Evolutionary conservation across 176 grass and related monocot genomes (phyloP), one percentile per base, ranked within the genome.

Genomic region (Oryza longistaminata): DNA sequence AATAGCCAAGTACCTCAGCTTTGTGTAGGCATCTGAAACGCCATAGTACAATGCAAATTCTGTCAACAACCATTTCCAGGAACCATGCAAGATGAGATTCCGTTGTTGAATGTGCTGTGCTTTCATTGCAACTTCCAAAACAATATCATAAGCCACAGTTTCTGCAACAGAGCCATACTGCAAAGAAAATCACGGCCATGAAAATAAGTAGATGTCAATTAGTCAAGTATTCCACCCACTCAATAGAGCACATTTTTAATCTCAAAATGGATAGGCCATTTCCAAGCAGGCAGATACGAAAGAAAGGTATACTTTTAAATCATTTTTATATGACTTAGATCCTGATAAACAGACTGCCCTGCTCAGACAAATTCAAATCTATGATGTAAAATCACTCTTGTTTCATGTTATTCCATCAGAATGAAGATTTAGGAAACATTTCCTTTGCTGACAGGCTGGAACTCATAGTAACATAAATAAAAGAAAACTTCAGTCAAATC

Each of bases 71-170:
- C 96, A 99, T 82, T 96, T 99, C 96, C 96, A 99, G 66, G 93
- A 64, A 68, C 96, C 93, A 87, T 96, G 86, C 72, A 99, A 81
- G 25, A 96, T 19, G 15, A 99, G 81, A 60, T 92, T 99, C 58
- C 93, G 83, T 88, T 99, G 92, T 64, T 88, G 91, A 77, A 99
- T 94, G 55, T 89, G 83, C 24, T 95, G 93, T 1, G 89, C 82
- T 89, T 99, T 99, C 96, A 99, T 99, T 66, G 91, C 96, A 86
- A 96, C 93, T 91, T 99, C 96, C 55, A 99, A 75, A 83, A 89
- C 88, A n/a, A 99, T 94, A 74, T 99, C 96, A 80, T 96, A 99
- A 26, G 96, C 96, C 52, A 99, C 96, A 66, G 96, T 99, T 88
- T 99, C 96, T 78, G 93, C 96, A 75, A 99, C 93, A 66, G 93